Base-by-base conservation (phyloP, 768 basidiomycete species). In the Suillus americanus region DNA sequence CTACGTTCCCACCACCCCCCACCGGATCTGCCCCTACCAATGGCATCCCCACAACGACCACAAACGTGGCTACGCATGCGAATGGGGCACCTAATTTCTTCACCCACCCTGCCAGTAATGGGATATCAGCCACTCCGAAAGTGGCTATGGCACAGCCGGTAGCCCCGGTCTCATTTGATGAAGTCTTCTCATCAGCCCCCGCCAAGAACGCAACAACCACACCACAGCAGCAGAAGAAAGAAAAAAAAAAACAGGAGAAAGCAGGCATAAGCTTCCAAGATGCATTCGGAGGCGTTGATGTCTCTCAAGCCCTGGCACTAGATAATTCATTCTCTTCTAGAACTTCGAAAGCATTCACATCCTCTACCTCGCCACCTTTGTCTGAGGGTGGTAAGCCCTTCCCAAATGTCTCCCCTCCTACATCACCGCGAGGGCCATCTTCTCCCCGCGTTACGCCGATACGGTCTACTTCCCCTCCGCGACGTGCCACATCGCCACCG, bases 201-300 rank as follows among this genome's bases (percentile, higher is more conserved):
- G 61, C n/a, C n/a, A n/a, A n/a, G 69, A 18, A 69, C 5, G 23
- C 16, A 28, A 63, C 38, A 50, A 23, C 62, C 30, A n/a, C 25
- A 37, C 61, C 25, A 56, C 51, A 68, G 56, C 68, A 55, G 57
- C 64, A 69, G 60, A 72, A 70, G 56, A 71, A 68, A 61, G 37
- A 65, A 5, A 62, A 5, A 28, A 37, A 38, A 28, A 65, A 61
- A 53, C 70, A 68, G 50, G 9, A 69, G 4, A 63, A 37, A 16
- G 8, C 57, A 5, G 63, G 67, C 35, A 76, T 81, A 62, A 79
- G 81, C 10, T 85, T 85, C 61, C 86, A 87, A 65, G 85, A 88
- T 70, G 85, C 84, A 0, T 90, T 89, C 65, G 79, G 83, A 28
- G 82, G 81, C 7, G 66, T 81, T 12, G 76, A 74, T 8, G 71